Percentiles rank a stretch among this genome's conserved stretches.
These are phyloP conservation scores for Sporothrix luriei DNA, from an alignment of 2,329 filamentous ascomycete genomes.

Conservation along the genomic window DNA sequence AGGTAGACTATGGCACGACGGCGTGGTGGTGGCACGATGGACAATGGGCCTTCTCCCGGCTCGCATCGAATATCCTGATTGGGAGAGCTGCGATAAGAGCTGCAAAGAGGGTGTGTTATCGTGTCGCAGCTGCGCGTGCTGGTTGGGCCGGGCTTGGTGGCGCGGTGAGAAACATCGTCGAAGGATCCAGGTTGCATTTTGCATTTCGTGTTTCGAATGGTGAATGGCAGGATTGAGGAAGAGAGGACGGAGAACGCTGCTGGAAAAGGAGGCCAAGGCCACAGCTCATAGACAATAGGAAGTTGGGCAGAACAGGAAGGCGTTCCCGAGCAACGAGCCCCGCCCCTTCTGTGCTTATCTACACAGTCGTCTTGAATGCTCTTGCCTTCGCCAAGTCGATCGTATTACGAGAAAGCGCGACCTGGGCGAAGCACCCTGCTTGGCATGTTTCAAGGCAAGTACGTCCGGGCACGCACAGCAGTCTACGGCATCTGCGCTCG, in stretches of 20 bases:
- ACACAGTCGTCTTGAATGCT: background rate
- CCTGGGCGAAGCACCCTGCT: background rate
- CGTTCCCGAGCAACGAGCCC: background rate
- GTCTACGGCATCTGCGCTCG: background rate
- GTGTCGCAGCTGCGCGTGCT: background rate
- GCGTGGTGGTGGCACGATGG: slow-evolving; percentile 18
- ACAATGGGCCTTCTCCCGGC: background rate
- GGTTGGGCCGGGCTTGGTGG: slow-evolving; percentile 5
- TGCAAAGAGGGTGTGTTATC: background rate
- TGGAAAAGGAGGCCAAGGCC: background rate
- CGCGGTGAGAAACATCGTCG: background rate
- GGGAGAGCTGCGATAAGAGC: slow-evolving; percentile 27
- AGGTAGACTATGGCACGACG: background rate
- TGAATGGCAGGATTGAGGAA: background rate
- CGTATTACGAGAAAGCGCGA: background rate
- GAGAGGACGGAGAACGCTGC: no score
- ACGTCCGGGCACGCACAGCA: background rate
- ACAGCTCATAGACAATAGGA: background rate
- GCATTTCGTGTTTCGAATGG: background rate
- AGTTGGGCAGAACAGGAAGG: slow-evolving; percentile 10
- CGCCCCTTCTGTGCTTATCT: slow-evolving; percentile 4
- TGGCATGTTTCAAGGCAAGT: background rate
- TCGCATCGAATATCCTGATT: slow-evolving; percentile 27
- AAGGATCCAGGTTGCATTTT: slow-evolving; percentile 5
- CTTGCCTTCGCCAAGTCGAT: background rate